Evolutionary conservation across 108 stramenopile genomes (phyloP).

Genomic region (Nannochloropsis granulata): DNA sequence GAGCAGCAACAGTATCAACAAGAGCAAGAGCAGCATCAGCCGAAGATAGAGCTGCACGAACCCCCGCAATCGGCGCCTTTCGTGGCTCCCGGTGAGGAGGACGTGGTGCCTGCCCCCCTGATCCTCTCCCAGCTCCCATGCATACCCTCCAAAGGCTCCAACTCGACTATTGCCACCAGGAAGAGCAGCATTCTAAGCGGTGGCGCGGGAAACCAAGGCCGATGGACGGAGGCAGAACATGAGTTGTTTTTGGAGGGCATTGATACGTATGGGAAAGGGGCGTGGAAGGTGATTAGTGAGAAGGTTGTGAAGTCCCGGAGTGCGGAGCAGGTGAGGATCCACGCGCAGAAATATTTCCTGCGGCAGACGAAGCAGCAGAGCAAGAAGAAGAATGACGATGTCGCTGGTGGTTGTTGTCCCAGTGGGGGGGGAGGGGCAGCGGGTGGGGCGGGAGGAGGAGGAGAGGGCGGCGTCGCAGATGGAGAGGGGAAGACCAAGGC

Average conservation of each 20-base stretch:
- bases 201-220: neutral
- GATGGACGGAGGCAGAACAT: neutral
- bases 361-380: neutral
- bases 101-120: neutral
- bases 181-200: neutral
- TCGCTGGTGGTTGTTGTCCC: too few species aligned
- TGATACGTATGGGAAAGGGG: neutral
- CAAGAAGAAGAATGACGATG: neutral
- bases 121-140: neutral
- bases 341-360: slow-evolving; percentile 6
- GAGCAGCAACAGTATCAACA: neutral
- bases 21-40: neutral
- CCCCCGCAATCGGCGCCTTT: neutral
- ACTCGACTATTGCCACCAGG: neutral
- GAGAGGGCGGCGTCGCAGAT: neutral
- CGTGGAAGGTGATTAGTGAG: neutral
- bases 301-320: neutral
- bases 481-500: neutral
- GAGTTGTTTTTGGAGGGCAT: neutral
- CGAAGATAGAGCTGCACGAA: neutral
- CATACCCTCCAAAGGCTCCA: neutral
- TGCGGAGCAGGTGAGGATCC: neutral
- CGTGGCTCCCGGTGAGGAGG: neutral
- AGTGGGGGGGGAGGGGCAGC: neutral
- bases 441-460: neutral